phyloP scores from a whole-genome alignment of 768 basidiomycete species.

The Serpula lacrymans region DNA sequence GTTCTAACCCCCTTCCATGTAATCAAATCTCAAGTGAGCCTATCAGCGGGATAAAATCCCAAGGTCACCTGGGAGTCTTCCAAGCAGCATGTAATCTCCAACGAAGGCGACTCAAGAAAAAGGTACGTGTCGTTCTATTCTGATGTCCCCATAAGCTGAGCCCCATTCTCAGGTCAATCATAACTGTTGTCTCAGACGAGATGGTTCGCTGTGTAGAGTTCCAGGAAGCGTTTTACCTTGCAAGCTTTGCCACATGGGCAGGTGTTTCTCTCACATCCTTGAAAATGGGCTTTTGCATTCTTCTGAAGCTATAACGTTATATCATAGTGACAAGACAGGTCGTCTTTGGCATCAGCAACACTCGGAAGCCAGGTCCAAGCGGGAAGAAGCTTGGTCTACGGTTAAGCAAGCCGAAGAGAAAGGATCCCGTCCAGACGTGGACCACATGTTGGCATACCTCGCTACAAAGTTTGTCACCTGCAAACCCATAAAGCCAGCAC shows the following conservation, averaged over 20 bases:
- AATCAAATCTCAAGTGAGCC: slow-evolving; percentile 18
- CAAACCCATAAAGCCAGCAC: slow-evolving; percentile 39
- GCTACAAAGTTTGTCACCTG: slow-evolving; percentile 48
- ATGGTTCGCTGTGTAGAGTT: too few species aligned
- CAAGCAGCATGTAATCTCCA: slow-evolving; percentile 28
- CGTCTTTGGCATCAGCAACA: slow-evolving; percentile 35
- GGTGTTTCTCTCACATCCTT: slow-evolving; percentile 37
- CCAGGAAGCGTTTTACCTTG: slow-evolving; percentile 27
- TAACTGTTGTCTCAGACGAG: too few species aligned
- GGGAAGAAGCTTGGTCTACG: slow-evolving; percentile 7
- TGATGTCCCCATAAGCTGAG: background rate
- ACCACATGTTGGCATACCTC: slow-evolving; percentile 38
- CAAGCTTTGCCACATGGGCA: slow-evolving; percentile 31
- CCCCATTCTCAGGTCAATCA: slow-evolving; percentile 7
- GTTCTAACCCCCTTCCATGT: slow-evolving; percentile 7
- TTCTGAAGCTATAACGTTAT: slow-evolving; percentile 30
- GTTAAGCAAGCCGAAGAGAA: slow-evolving; percentile 30
- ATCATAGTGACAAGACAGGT: slow-evolving; percentile 9
- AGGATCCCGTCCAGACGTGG: slow-evolving; percentile 32
- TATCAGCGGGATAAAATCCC: slow-evolving; percentile 19
- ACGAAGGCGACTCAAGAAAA: slow-evolving; percentile 12
- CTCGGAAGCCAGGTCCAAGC: slow-evolving; percentile 12
- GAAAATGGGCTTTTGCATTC: slow-evolving; percentile 31
- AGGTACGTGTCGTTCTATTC: slow-evolving; percentile 7
- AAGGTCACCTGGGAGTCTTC: slow-evolving; percentile 27